Evolutionary conservation across 2,329 filamentous ascomycete species (phyloP).

Genomic region (Diaporthe citri): DNA sequence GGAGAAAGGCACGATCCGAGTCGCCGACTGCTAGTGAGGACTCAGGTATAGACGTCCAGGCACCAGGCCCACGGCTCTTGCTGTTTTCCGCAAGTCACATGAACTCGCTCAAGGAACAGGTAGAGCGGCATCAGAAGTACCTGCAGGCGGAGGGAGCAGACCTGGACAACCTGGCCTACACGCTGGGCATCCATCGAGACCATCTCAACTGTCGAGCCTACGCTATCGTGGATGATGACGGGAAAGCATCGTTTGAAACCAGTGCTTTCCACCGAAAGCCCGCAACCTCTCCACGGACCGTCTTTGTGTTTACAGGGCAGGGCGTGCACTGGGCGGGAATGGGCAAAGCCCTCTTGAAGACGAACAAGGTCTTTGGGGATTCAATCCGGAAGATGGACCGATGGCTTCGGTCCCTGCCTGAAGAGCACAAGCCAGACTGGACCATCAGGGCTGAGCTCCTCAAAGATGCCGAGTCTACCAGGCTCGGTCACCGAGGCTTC

Average conservation of each 20-base stretch:
- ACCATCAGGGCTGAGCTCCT: slow-evolving; percentile 37
- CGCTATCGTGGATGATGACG: slow-evolving; percentile 19
- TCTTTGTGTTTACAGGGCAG: slow-evolving; percentile 52
- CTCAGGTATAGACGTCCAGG: background rate
- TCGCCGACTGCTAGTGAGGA: no score
- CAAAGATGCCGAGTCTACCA: slow-evolving; percentile 39
- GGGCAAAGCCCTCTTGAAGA: slow-evolving; percentile 31
- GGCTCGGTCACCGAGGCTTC: slow-evolving; percentile 46
- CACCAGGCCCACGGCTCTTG: slow-evolving; percentile 33
- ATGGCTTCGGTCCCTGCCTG: no score
- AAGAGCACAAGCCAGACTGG: no score
- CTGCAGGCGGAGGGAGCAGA: background rate
- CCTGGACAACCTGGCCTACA: slow-evolving; percentile 42
- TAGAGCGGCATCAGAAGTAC: slow-evolving; percentile 34
- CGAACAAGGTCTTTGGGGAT: background rate
- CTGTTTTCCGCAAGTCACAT: slow-evolving; percentile 42
- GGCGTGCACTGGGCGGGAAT: slow-evolving; percentile 51
- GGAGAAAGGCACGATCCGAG: no score
- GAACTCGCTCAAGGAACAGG: slow-evolving; percentile 36
- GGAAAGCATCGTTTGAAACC: background rate
- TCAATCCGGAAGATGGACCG: background rate
- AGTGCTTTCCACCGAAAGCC: background rate
- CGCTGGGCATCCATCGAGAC: slow-evolving; percentile 40
- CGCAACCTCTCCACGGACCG: slow-evolving; percentile 2
- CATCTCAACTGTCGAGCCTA: slow-evolving; percentile 41